These are phyloP conservation scores for Nymphaea colorata DNA, from an alignment of 164 flowering plant genomes.

Conservation along the genomic window DNA sequence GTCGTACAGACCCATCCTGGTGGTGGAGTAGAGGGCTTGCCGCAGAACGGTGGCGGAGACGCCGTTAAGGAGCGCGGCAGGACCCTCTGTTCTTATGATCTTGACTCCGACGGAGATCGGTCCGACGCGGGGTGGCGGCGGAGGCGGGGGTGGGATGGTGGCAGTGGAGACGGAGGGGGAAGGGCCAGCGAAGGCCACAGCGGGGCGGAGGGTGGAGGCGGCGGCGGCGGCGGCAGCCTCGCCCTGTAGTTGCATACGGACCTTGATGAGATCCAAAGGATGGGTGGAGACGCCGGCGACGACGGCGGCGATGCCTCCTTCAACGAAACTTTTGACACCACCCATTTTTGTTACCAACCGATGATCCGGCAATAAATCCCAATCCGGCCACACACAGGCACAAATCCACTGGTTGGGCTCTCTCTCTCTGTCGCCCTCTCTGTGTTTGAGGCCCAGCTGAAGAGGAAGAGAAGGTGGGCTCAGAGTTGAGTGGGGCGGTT, in stretches of 20 bases:
- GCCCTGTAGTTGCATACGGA: slow-evolving; percentile 71
- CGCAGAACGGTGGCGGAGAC: slow-evolving; percentile 89
- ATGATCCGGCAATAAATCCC: no score
- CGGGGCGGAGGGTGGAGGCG: slow-evolving; percentile 25
- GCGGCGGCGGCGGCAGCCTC: slow-evolving; percentile 13
- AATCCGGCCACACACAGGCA: no score
- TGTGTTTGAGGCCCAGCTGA: no score
- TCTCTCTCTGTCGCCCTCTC: no score
- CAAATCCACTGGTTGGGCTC: no score
- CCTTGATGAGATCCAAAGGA: slow-evolving; percentile 69
- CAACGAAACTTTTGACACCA: slow-evolving; percentile 39
- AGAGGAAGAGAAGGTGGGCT: no score
- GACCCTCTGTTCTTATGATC: slow-evolving; percentile 56
- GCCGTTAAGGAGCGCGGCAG: slow-evolving; percentile 60
- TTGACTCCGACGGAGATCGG: slow-evolving; percentile 38
- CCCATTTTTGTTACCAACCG: background rate
- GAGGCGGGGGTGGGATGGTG: slow-evolving; percentile 6
- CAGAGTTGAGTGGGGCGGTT: no score
- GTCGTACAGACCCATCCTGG: slow-evolving; percentile 90
- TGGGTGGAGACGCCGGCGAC: slow-evolving; percentile 69
- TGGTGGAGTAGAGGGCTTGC: slow-evolving; percentile 80
- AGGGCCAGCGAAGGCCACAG: slow-evolving; percentile 16
- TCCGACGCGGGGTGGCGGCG: slow-evolving; percentile 30
- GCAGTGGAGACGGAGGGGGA: slow-evolving; percentile 11
- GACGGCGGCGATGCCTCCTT: slow-evolving; percentile 63